Evolutionary conservation across 441 rosid species (phyloP).

Genomic region (Mallotus repandus): DNA sequence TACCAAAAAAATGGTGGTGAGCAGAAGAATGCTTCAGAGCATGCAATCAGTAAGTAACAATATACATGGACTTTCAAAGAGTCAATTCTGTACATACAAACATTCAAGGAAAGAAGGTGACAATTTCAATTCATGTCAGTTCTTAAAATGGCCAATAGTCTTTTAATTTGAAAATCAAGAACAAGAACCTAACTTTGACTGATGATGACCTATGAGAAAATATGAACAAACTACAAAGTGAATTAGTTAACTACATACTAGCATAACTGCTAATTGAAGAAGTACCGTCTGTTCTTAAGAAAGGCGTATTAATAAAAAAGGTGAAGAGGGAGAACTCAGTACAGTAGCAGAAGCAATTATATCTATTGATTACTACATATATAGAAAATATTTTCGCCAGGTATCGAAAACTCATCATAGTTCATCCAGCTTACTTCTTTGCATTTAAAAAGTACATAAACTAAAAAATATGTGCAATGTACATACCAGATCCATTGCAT

Average conservation of each 20-base stretch:
- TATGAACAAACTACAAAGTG: background rate
- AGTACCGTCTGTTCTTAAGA: background rate
- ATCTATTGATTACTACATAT: background rate
- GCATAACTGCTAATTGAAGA: background rate
- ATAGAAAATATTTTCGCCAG: background rate
- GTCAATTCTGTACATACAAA: background rate
- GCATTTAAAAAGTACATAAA: background rate
- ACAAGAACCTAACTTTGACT: background rate
- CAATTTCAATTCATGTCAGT: background rate
- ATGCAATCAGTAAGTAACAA: background rate
- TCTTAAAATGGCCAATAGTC: background rate
- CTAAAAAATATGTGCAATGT: conserved; percentile 12
- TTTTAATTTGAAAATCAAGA: background rate
- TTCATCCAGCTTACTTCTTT: background rate
- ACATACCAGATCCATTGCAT: conserved; percentile 40
- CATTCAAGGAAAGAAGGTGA: background rate
- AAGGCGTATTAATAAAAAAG: background rate
- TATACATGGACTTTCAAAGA: background rate
- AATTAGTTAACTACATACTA: background rate
- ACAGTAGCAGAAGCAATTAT: background rate
- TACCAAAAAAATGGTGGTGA: background rate
- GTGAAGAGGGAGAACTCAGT: background rate
- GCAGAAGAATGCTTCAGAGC: background rate
- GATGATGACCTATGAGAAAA: background rate
- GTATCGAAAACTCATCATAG: background rate